phyloP scores from a whole-genome alignment of 208 protist species.

The Trypanosomatidae sp. region DNA sequence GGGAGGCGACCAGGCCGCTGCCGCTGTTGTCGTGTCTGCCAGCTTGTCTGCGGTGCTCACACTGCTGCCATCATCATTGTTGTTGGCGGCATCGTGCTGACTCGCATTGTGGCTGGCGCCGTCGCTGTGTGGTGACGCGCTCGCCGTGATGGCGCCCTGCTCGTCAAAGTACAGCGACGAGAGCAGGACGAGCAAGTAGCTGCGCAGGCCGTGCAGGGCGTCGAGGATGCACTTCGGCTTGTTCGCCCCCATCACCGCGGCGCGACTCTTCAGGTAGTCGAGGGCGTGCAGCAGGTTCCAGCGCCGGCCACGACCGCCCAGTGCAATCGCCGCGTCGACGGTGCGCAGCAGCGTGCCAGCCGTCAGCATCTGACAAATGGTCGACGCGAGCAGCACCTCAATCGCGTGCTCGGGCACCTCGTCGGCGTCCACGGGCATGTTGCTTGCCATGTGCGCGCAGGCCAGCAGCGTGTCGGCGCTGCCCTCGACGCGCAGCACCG shows the following conservation, averaged over 20 bases:
- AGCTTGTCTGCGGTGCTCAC: conserved; percentile 8
- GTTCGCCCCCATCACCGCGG: conserved; percentile 17
- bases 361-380: conserved; percentile 81
- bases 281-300: conserved; percentile 76
- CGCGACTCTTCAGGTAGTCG: conserved; percentile 47
- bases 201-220: conserved; percentile 47
- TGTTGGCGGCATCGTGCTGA: no score
- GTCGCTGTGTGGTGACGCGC: no score
- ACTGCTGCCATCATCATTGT: conserved; percentile 8
- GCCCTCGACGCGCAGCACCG: conserved; percentile 22
- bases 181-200: conserved; percentile 75
- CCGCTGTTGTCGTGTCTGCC: no score
- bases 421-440: conserved; percentile 7
- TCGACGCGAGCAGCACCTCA: conserved; percentile 63
- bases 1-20: no score
- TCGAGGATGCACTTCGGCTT: conserved; percentile 40
- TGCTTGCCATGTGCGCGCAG: conserved; percentile 20
- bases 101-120: no score
- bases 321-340: conserved; percentile 41
- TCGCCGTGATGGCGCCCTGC: conserved; percentile 11
- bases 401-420: conserved; percentile 44
- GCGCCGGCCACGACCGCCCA: conserved; percentile 42
- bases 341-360: conserved; percentile 58
- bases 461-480: conserved; percentile 14
- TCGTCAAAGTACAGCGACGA: conserved; percentile 68